Percentiles rank a stretch among this genome's conserved stretches.
Conservation (phyloP, 2,329 filamentous ascomycete genomes). For the Exophiala calicioides region DNA sequence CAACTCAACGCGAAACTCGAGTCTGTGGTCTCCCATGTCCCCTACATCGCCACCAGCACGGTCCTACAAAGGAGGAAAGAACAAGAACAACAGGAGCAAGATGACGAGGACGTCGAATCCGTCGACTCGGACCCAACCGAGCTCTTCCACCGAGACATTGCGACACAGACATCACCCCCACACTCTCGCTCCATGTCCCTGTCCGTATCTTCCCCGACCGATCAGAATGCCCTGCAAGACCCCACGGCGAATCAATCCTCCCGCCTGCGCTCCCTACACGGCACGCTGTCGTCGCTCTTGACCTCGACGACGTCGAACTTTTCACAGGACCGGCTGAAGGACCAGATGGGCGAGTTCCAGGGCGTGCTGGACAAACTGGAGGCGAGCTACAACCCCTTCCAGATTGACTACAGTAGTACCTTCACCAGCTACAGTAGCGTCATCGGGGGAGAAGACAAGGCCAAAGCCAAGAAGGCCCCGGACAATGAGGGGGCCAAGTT, state of each 20-base stretch:
- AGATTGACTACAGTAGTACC: conserved; percentile 17
- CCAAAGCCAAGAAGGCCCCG: conserved; percentile 31
- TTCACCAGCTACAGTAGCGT: conserved; percentile 34
- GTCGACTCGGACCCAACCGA: conserved; percentile 61
- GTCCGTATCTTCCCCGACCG: conserved; percentile 25
- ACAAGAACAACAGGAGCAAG: too few species aligned
- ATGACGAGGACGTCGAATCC: conserved; percentile 51
- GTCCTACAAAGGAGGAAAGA: conserved; percentile 26
- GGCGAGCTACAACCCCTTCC: conserved; percentile 34
- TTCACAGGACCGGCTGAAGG: conserved; percentile 32
- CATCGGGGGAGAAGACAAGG: conserved; percentile 35
- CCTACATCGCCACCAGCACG: conserved; percentile 34
- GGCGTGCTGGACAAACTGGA: conserved; percentile 25
- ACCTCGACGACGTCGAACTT: conserved; percentile 45
- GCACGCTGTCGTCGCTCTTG: conserved; percentile 55
- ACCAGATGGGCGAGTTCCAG: conserved; percentile 24
- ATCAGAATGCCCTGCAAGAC: conserved; percentile 15
- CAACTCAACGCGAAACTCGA: conserved; percentile 59
- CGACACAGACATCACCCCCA: conserved; percentile 59
- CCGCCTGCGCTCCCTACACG: conserved; percentile 48
- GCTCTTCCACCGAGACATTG: conserved; percentile 64
- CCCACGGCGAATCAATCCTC: conserved; percentile 25
- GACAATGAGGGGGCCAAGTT: conserved; percentile 60
- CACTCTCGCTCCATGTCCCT: conserved; percentile 42
- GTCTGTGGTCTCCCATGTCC: conserved; percentile 54